Evolutionary conservation across 1,284 basidiomycete species (phyloP), one percentile per base, ranked within the genome.

Genomic region (Trametes sp.): DNA sequence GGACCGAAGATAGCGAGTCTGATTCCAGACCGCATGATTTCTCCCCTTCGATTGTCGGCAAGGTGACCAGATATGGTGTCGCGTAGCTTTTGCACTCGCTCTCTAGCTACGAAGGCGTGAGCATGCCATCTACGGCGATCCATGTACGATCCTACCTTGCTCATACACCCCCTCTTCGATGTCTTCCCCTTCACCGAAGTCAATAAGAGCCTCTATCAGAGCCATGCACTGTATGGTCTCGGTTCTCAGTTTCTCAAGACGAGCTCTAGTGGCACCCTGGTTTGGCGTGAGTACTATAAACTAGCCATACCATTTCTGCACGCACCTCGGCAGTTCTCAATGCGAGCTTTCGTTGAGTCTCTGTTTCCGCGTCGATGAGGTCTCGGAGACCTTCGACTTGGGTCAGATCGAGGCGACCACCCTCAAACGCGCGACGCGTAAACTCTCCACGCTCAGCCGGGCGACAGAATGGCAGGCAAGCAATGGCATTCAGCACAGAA

Each of bases 101-200:
- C 67, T 68, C 78, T 78, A 13, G 88, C 89, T 90, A 64, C 3
- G 41, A 11, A 10, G 36, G 21, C 8, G 26, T 42, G 6, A 44
- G 28, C n/a, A n/a, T n/a, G n/a, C n/a, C n/a, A n/a, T n/a, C n/a
- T 13, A 29, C 2, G 6, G 1, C 13, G 5, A 13, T 23, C 13
- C 16, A 3, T 42, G 11, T 8, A 8, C 61, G 54, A 3, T 1
- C 29, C 4, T 16, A 89, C 91, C 89, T 77, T 85, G 78, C 7
- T 86, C 84, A 70, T 86, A 89, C 1, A 89, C 84, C 21, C 87
- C 90, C 36, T 91, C 89, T 66, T 95, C 93, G 35, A 95, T 87
- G 23, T 93, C 90, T 72, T 96, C 94, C 26, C 90, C 92, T 75
- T 96, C 95, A 7, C 91, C 90, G 74, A 96, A 97, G 74, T 96